phyloP scores from a whole-genome alignment of 306 rosid genomes.

The Vigna nakashimae region DNA sequence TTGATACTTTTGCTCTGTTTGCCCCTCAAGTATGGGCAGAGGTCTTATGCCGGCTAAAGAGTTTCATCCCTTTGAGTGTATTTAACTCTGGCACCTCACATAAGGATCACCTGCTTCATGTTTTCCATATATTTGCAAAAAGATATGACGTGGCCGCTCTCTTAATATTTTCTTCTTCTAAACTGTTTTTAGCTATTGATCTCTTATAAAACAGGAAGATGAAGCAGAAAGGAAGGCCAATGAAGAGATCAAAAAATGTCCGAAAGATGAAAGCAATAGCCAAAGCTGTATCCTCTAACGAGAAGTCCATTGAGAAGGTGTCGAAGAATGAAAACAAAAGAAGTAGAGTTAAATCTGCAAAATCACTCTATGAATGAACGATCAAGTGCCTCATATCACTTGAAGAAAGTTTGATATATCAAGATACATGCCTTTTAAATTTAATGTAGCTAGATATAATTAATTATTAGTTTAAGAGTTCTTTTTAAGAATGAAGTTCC shows the following conservation, averaged over 20 bases:
- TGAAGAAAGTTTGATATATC: slow-evolving; percentile 26
- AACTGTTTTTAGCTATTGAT: slow-evolving; percentile 30
- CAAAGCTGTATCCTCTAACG: slow-evolving; percentile 70
- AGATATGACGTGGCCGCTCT: background rate
- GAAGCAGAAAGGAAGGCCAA: slow-evolving; percentile 76
- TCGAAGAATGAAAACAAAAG: slow-evolving; percentile 71
- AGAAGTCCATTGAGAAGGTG: slow-evolving; percentile 63
- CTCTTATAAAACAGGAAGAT: slow-evolving; percentile 61
- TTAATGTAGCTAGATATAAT: slow-evolving; percentile 22
- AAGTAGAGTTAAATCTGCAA: slow-evolving; percentile 73
- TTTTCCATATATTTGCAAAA: slow-evolving; percentile 29
- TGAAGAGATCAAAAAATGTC: slow-evolving; percentile 86
- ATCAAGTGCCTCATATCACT: slow-evolving; percentile 11
- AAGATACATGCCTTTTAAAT: slow-evolving; percentile 9
- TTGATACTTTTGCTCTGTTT: slow-evolving; percentile 16
- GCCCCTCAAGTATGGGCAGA: background rate
- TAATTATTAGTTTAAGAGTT: slow-evolving; percentile 26
- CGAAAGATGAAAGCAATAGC: slow-evolving; percentile 70
- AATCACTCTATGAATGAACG: slow-evolving; percentile 72
- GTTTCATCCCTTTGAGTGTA: background rate
- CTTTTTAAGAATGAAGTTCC: slow-evolving; percentile 13
- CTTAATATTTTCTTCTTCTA: slow-evolving; percentile 7
- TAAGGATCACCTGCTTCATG: background rate
- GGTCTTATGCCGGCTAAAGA: background rate
- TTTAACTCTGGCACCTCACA: background rate